phyloP scores from a whole-genome alignment of 2,329 filamentous ascomycete genomes.

The Verticillium alfalfae region DNA sequence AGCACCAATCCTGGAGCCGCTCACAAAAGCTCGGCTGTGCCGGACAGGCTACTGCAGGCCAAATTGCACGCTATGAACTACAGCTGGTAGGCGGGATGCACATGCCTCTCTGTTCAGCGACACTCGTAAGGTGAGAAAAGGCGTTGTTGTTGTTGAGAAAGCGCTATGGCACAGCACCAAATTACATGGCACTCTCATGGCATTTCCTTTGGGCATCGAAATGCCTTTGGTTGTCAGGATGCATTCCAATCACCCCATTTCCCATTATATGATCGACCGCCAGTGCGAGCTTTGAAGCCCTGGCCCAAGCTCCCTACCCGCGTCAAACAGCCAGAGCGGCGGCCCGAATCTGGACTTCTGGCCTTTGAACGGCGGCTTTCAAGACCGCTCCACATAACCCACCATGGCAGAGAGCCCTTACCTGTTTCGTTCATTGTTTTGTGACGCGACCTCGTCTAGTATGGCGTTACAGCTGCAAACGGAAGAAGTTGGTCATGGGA shows the following conservation, averaged over 20 bases:
- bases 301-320: background rate
- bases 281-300: background rate
- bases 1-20: background rate
- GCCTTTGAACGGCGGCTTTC: background rate
- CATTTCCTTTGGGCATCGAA: background rate
- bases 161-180: background rate
- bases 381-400: background rate
- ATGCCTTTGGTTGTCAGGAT: background rate
- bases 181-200: background rate
- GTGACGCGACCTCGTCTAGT: background rate
- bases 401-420: background rate
- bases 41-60: background rate
- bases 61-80: background rate
- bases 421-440: background rate
- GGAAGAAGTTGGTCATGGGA: background rate
- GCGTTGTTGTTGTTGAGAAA: too few species aligned
- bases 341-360: background rate
- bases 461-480: background rate
- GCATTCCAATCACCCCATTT: background rate
- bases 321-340: background rate
- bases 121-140: background rate
- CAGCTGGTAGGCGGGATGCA: background rate
- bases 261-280: background rate
- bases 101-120: background rate
- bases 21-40: background rate